Evolutionary conservation across 768 basidiomycete species (phyloP).

Genomic region (Kwoniella bestiolae): DNA sequence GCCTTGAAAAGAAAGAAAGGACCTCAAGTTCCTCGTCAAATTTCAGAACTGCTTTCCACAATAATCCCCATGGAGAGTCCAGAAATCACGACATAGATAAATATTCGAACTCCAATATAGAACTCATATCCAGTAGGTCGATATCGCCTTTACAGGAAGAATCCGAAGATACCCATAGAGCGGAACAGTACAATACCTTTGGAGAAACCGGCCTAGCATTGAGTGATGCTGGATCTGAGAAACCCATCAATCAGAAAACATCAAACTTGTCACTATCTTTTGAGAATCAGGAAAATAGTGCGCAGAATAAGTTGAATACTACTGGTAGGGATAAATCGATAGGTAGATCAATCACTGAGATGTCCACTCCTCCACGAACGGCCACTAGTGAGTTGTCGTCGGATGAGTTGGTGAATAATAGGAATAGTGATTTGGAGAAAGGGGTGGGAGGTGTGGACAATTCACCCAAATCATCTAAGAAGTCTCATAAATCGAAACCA

Average conservation of each 20-base stretch:
- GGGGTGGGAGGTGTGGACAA: neutral
- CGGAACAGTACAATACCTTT: neutral
- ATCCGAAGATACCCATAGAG: neutral
- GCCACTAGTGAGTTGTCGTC: constrained; percentile 25
- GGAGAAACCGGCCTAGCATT: neutral
- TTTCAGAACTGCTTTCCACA: neutral
- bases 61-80: neutral
- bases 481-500: constrained; percentile 5
- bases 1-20: constrained; percentile 33
- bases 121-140: constrained; percentile 3
- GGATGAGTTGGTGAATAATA: constrained; percentile 29
- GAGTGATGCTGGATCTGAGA: neutral
- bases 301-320: neutral
- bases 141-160: neutral
- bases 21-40: neutral
- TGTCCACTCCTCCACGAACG: constrained; percentile 24
- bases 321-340: constrained; percentile 12
- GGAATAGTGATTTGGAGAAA: constrained; percentile 10
- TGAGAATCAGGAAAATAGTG: neutral
- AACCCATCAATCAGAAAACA: neutral
- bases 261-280: neutral
- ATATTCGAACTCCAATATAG: neutral
- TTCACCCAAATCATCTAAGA: neutral
- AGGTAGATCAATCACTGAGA: constrained; percentile 20
- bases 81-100: neutral